Evolutionary conservation across 257 asterid species (phyloP).

Genomic region (Solanum boliviense): DNA sequence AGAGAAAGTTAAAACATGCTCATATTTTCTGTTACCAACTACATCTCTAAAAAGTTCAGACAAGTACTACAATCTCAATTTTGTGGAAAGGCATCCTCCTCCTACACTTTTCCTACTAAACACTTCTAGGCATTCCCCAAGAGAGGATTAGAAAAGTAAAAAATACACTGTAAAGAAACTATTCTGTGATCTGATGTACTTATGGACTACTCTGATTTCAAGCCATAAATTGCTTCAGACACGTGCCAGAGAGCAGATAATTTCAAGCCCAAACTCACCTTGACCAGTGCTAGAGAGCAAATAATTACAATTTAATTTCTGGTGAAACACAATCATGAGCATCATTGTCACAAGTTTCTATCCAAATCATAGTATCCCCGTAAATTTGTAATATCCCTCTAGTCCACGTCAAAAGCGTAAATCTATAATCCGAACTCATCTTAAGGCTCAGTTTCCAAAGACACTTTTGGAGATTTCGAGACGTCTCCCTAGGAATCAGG

Average conservation of each 20-base stretch:
- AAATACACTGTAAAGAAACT: neutral
- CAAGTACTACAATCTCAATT: neutral
- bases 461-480: neutral
- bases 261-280: neutral
- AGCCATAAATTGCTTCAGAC: neutral
- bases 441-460: neutral
- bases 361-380: neutral
- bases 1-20: neutral
- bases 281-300: neutral
- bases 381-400: neutral
- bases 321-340: neutral
- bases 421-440: neutral
- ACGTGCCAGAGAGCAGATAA: neutral
- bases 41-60: neutral
- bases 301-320: neutral
- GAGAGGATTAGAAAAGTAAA: neutral
- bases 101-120: neutral
- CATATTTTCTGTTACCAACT: neutral
- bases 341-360: neutral
- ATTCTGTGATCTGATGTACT: neutral
- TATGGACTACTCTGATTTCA: neutral
- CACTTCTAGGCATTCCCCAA: neutral
- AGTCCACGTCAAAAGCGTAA: neutral
- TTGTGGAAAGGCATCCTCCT: neutral
- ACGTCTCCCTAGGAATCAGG: neutral